Evolutionary conservation across 2,329 filamentous ascomycete species (phyloP).

Genomic region (Microascus cirrosus): DNA sequence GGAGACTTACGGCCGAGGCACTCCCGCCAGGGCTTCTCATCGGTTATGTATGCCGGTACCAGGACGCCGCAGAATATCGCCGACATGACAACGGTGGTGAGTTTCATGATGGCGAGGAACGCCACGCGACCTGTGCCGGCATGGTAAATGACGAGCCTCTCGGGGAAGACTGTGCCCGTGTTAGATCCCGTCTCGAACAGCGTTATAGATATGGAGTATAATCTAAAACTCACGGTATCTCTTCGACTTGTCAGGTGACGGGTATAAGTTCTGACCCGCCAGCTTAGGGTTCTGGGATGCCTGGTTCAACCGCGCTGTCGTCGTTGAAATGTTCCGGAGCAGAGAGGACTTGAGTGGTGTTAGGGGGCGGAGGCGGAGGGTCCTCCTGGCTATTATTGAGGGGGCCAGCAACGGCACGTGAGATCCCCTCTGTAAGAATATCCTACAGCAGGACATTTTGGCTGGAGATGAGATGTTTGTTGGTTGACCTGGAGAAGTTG

Average conservation of each 20-base stretch:
- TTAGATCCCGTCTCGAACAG: background rate
- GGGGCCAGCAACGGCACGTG: background rate
- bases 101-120: constrained; percentile 58
- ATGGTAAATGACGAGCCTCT: constrained; percentile 61
- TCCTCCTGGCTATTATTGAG: background rate
- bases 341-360: background rate
- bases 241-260: background rate
- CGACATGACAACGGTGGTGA: constrained; percentile 60
- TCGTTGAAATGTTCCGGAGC: background rate
- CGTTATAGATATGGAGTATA: background rate
- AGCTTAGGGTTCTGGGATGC: background rate
- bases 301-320: background rate
- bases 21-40: constrained; percentile 21
- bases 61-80: constrained; percentile 54
- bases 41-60: constrained; percentile 44
- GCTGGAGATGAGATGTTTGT: background rate
- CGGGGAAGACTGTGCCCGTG: constrained; percentile 32
- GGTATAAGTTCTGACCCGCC: background rate
- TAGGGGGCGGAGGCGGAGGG: background rate
- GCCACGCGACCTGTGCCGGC: constrained; percentile 56
- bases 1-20: constrained; percentile 24
- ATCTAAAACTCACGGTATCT: background rate
- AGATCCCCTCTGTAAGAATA: background rate
- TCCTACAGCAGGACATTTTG: constrained; percentile 2
- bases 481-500: background rate